phyloP scores from a whole-genome alignment of 108 stramenopile species.

The Conticribra weissflogii region DNA sequence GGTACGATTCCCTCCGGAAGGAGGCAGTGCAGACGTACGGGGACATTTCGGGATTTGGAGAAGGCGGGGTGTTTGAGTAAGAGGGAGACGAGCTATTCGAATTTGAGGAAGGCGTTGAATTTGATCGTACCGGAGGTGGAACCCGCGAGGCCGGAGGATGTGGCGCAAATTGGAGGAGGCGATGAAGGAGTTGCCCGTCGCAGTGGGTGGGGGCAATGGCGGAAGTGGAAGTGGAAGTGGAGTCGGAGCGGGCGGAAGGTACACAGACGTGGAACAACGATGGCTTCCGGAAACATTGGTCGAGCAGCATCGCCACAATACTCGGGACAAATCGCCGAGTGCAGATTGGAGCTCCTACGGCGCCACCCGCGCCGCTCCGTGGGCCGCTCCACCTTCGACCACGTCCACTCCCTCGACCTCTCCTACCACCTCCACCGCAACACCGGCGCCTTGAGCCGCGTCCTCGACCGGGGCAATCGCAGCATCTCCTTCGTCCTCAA shows the following conservation, averaged over 20 bases:
- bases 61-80: conserved; percentile 80
- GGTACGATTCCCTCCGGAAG: conserved; percentile 86
- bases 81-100: conserved; percentile 78
- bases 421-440: conserved; percentile 90
- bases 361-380: no score
- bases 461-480: conserved; percentile 93
- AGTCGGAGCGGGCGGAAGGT: conserved; percentile 50
- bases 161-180: conserved; percentile 81
- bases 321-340: no score
- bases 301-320: conserved; percentile 54
- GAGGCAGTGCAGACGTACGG: conserved; percentile 94
- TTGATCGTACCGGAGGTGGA: conserved; percentile 92
- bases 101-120: conserved; percentile 76
- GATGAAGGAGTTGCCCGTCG: conserved; percentile 61
- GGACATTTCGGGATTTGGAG: conserved; percentile 86
- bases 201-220: conserved; percentile 20
- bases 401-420: conserved; percentile 91
- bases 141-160: conserved; percentile 87
- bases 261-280: conserved; percentile 70
- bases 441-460: conserved; percentile 87
- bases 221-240: conserved; percentile 29
- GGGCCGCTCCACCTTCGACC: conserved; percentile 88
- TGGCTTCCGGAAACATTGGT: conserved; percentile 70
- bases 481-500: conserved; percentile 93
- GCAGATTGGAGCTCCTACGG: no score